phyloP scores from a whole-genome alignment of 768 basidiomycete species.

The Zangia roseola region DNA sequence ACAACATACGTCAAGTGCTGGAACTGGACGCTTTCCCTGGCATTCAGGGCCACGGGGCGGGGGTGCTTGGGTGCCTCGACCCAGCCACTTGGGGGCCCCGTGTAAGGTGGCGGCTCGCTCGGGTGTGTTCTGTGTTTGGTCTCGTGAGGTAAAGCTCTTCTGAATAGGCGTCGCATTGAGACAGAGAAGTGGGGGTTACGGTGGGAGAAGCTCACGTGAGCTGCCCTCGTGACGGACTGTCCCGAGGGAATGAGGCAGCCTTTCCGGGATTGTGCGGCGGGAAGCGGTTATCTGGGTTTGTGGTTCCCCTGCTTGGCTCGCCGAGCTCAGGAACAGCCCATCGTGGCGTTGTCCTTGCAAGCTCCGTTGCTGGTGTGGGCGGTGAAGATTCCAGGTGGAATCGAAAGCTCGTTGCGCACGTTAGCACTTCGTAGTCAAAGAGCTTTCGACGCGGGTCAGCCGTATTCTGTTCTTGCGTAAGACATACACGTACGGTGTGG shows the following conservation, averaged over 20 bases:
- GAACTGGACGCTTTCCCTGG: constrained; percentile 17
- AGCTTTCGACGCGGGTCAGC: constrained; percentile 8
- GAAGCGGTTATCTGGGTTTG: neutral
- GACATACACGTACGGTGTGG: constrained; percentile 7
- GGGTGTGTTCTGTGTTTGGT: neutral
- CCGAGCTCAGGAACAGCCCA: neutral
- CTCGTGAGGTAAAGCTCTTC: neutral
- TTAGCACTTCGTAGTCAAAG: constrained; percentile 24
- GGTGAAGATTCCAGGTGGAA: constrained; percentile 8
- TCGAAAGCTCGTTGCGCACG: constrained; percentile 17
- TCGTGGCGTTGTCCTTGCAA: neutral
- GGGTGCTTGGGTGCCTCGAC: constrained; percentile 9
- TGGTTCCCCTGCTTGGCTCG: neutral
- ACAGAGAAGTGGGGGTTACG: neutral
- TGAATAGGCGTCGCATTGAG: neutral
- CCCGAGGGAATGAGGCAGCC: constrained; percentile 7
- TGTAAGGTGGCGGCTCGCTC: constrained; percentile 14
- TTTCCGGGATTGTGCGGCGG: neutral
- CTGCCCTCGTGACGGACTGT: neutral
- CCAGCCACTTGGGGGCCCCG: constrained; percentile 11
- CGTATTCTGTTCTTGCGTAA: neutral
- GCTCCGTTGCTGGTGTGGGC: neutral
- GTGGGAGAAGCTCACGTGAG: constrained; percentile 9
- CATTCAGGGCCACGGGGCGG: constrained; percentile 5
- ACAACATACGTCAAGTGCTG: constrained; percentile 17